Conservation (phyloP, 2,329 filamentous ascomycete species). For the Pestalotiopsis sp. region DNA sequence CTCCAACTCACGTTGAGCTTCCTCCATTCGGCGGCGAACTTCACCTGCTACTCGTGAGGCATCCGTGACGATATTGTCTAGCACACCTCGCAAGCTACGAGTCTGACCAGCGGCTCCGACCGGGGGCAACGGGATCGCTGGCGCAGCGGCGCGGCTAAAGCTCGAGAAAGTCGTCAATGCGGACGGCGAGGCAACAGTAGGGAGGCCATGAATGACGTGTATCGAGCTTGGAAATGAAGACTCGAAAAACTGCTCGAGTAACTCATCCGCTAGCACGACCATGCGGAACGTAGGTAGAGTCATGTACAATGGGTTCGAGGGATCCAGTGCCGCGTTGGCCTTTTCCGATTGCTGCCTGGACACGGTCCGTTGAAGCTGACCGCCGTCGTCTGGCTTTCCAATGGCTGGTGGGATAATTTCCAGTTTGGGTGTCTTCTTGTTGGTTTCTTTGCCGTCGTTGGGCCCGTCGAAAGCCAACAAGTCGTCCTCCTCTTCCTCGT, state of each 20-base stretch:
- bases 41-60: conserved; percentile 95
- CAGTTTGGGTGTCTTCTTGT: conserved; percentile 44
- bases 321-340: conserved; percentile 89
- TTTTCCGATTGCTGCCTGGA: conserved; percentile 72
- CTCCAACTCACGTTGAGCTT: conserved; percentile 90
- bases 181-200: conserved; percentile 42
- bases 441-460: conserved; percentile 40
- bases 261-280: conserved; percentile 94
- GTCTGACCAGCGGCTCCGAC: conserved; percentile 51
- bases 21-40: conserved; percentile 89
- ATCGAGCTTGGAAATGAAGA: conserved; percentile 92
- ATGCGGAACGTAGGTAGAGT: conserved; percentile 97
- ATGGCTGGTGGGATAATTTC: conserved; percentile 35
- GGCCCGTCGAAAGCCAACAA: conserved; percentile 62
- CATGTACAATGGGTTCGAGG: conserved; percentile 90
- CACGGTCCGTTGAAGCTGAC: conserved; percentile 36
- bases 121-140: conserved; percentile 39
- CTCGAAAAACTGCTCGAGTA: conserved; percentile 96
- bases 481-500: conserved; percentile 55
- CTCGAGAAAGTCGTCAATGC: conserved; percentile 84
- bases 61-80: conserved; percentile 97
- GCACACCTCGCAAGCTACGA: conserved; percentile 82
- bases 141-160: conserved; percentile 48
- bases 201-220: conserved; percentile 73
- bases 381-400: conserved; percentile 26